Conservation (phyloP, 2,329 filamentous ascomycete genomes). For the Cladosporium velox region DNA sequence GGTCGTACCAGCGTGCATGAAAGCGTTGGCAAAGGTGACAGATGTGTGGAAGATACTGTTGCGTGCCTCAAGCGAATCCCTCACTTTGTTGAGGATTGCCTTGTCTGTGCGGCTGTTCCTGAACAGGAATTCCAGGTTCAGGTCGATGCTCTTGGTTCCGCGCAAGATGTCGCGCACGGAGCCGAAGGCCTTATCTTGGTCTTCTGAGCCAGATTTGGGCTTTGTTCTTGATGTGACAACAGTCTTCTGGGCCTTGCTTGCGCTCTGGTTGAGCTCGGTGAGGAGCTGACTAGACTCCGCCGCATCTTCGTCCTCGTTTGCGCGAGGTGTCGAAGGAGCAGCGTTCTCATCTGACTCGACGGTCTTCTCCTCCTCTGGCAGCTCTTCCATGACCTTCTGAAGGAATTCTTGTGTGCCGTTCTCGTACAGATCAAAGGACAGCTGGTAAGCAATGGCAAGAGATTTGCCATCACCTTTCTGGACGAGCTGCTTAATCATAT, state of each 20-base stretch:
- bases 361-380: slow-evolving; percentile 60
- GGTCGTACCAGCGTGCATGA: slow-evolving; percentile 98
- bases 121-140: slow-evolving; percentile 96
- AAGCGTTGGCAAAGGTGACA: slow-evolving; percentile 95
- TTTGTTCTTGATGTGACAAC: slow-evolving; percentile 47
- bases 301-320: slow-evolving; percentile 48
- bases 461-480: slow-evolving; percentile 76
- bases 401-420: slow-evolving; percentile 98
- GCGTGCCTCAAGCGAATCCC: slow-evolving; percentile 89
- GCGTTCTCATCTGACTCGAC: slow-evolving; percentile 42
- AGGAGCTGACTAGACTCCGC: slow-evolving; percentile 62
- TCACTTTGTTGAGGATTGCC: slow-evolving; percentile 91
- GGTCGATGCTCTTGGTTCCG: slow-evolving; percentile 87
- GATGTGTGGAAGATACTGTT: slow-evolving; percentile 99
- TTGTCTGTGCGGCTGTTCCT: slow-evolving; percentile 92
- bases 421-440: slow-evolving; percentile 96
- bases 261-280: slow-evolving; percentile 55
- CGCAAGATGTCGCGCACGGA: slow-evolving; percentile 68
- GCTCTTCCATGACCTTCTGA: slow-evolving; percentile 78
- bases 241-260: slow-evolving; percentile 56
- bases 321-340: slow-evolving; percentile 35
- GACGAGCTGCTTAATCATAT: slow-evolving; percentile 80
- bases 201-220: slow-evolving; percentile 47
- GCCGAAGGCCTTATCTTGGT: slow-evolving; percentile 56
- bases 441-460: slow-evolving; percentile 88